Evolutionary conservation across 805 yeast species (phyloP), one percentile per base, ranked within the genome.

Genomic region (Maudiozyma turicensis): DNA sequence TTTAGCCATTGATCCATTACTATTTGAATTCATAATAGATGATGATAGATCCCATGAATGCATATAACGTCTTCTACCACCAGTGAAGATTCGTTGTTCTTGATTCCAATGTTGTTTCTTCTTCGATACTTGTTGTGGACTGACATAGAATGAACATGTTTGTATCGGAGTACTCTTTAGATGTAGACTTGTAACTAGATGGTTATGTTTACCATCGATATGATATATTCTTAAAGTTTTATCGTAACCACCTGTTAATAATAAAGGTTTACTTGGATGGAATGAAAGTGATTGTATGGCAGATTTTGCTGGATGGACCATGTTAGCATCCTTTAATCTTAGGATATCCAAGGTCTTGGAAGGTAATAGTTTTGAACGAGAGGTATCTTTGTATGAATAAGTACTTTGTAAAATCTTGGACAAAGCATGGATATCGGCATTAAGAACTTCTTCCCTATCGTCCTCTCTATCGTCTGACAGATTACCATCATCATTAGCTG

Each of bases 171-270:
- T 76, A 54, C 86, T 81, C 47, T 82, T 77, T 48, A 93, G 72
- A 65, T 83, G 87, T 52, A 91, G 70, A 42, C 95, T 82, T 4
- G 96, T 84, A 33, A 90, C 95, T 39, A 91, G 69, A 51, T 79
- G 80, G 63, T 93, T 93, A 50, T 68, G 64, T 59, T 84, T 86
- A 13, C 98, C 97, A 64, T 93, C 98, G 46, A 90, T 79, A 61
- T 91, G 95, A 65, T 82, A 93, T 11, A 93, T 73, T 56, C 99
- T 75, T 48, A 93, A 64, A 0, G 96, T 84, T 56, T 86, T 76
- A 65, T 93, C 99, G 63, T 84, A 90, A 26, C 99, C 99, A 49
- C 93, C 95, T 0, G 96, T 86, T 47, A 93, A 69, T 43, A 91
- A 70, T 32, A 93, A 71, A 40, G 99, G 95, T 45, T 63, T 61